These are phyloP conservation scores for Curvularia verruculosa DNA, from an alignment of 2,329 filamentous ascomycete species.

Conservation along the genomic window DNA sequence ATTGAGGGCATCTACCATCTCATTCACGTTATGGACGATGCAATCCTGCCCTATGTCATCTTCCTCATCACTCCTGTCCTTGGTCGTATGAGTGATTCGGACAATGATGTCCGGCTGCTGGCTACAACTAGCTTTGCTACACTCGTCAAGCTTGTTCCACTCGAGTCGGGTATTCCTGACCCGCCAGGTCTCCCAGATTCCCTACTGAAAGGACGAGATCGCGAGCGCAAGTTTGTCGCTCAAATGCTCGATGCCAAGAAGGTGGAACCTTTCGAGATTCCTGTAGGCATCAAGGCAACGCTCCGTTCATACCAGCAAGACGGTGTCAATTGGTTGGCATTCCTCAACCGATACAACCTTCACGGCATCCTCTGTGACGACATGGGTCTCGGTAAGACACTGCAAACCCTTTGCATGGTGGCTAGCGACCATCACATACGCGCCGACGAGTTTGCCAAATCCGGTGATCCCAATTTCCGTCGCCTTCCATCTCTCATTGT, in stretches of 20 bases:
- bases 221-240: conserved; percentile 93
- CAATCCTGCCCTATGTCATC: conserved; percentile 95
- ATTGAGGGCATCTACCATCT: conserved; percentile 96
- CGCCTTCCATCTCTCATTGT: conserved; percentile 90
- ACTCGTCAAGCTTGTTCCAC: conserved; percentile 91
- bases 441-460: conserved; percentile 86
- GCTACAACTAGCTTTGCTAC: conserved; percentile 97
- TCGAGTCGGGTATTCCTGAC: conserved; percentile 96
- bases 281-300: conserved; percentile 95
- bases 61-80: conserved; percentile 98
- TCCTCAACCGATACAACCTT: conserved; percentile 96
- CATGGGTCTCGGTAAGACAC: conserved; percentile 97
- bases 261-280: conserved; percentile 90
- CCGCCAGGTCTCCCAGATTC: conserved; percentile 90
- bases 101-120: conserved; percentile 91
- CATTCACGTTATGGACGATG: conserved; percentile 97
- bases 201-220: conserved; percentile 85
- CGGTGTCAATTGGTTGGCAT: conserved; percentile 97
- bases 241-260: conserved; percentile 97
- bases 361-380: conserved; percentile 98
- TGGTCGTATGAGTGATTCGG: conserved; percentile 97
- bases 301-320: conserved; percentile 97
- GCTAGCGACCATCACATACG: conserved; percentile 95
- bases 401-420: conserved; percentile 97
- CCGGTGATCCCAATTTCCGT: conserved; percentile 76